A percentile compares a stretch with the other conserved stretches of the same genome.
Conservation (phyloP, 176 grass and related monocot genomes). For the Cocos nucifera region DNA sequence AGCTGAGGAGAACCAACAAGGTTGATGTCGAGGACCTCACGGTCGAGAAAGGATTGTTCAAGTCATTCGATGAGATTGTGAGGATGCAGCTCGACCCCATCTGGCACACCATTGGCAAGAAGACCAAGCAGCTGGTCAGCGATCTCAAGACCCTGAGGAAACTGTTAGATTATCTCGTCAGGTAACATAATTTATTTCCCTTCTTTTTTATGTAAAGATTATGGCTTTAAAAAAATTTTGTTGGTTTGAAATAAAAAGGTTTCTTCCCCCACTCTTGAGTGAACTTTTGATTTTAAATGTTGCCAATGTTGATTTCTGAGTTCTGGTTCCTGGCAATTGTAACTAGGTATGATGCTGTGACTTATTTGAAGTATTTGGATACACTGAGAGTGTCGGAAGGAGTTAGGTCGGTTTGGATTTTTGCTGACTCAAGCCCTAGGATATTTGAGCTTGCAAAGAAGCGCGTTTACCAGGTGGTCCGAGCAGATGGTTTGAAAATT, state of each 20-base stretch:
- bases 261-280: neutral
- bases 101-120: slow-evolving; percentile 96
- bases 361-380: slow-evolving; percentile 90
- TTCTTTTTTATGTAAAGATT: neutral
- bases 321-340: slow-evolving; percentile 10
- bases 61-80: slow-evolving; percentile 94
- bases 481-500: slow-evolving; percentile 53
- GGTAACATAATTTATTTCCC: slow-evolving; percentile 21
- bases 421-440: slow-evolving; percentile 89
- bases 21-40: slow-evolving; percentile 93
- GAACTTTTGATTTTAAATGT: neutral
- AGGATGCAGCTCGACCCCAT: slow-evolving; percentile 85
- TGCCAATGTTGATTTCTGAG: neutral
- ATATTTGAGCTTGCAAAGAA: slow-evolving; percentile 91
- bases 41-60: slow-evolving; percentile 83
- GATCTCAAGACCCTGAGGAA: slow-evolving; percentile 95
- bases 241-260: neutral
- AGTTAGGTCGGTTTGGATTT: slow-evolving; percentile 89
- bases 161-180: slow-evolving; percentile 87
- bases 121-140: slow-evolving; percentile 92
- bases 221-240: too few relatives aligned
- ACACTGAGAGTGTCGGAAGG: slow-evolving; percentile 90
- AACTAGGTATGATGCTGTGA: slow-evolving; percentile 78
- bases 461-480: slow-evolving; percentile 72
- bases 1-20: slow-evolving; percentile 80